Evolutionary conservation across 2,329 filamentous ascomycete species (phyloP), one percentile per base, ranked within the genome.

Genomic region (Stemphylium vesicarium): DNA sequence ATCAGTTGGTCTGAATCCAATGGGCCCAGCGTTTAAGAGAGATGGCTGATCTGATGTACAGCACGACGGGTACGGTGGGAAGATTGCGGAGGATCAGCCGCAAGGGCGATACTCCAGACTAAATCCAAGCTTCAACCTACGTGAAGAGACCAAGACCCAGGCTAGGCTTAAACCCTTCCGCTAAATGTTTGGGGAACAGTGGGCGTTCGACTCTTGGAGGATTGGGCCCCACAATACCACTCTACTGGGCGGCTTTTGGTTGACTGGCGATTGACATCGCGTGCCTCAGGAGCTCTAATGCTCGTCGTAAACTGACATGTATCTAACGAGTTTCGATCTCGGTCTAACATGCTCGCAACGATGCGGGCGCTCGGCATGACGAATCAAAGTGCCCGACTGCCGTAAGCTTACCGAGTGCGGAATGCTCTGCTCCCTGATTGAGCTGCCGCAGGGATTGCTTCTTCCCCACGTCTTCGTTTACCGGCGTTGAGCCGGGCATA

Each of bases 141-240:
- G 47, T 22, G 33, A 38, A 48, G 53, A 42, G 44, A 44, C 47
- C 50, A 44, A 56, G 52, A 44, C 43, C 46, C 52, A 51, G 47
- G 48, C 55, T 66, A 59, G 59, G 41, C 53, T 48, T 20, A 48
- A 47, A 49, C 48, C 36, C 39, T 42, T 31, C 47, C 37, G 50
- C 62, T 67, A 63, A 49, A 39, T 49, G 37, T 52, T 62, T n/a
- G 56, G 60, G 53, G 53, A 64, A 40, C 47, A 50, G 59, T 36
- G 49, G 57, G 48, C 55, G 46, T 36, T 46, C 47, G 57, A 58
- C 39, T 41, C 56, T 38, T 54, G 41, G 62, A 51, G 58, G 58
- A 64, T 63, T 68, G 68, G 66, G 67, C 66, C 66, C 68, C 69
- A 66, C 64, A 60, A 62, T 63, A 58, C 49, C 55, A 64, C 52